Conservation (phyloP, 441 rosid species). For the Euphorbia corollata region DNA sequence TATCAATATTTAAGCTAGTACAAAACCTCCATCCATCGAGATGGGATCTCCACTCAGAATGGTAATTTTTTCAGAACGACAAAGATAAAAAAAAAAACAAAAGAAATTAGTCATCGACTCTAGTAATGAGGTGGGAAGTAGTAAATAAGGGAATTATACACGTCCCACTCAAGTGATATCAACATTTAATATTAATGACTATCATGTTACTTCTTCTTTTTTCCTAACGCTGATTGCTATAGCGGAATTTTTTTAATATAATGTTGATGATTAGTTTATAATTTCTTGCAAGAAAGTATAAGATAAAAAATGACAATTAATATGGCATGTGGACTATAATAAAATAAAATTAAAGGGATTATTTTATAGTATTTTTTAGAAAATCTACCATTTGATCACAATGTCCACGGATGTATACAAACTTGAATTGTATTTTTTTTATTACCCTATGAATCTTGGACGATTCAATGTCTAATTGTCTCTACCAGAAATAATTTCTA, state of each 20-base stretch:
- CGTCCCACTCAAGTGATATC: too few species aligned
- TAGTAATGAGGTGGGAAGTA: too few species aligned
- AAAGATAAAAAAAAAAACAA: too few species aligned
- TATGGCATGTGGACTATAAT: background rate
- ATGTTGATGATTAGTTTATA: background rate
- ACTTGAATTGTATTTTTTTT: too few species aligned
- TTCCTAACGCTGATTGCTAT: background rate
- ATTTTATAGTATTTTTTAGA: background rate
- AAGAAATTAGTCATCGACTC: too few species aligned
- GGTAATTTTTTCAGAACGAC: too few species aligned
- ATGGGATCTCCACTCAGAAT: too few species aligned
- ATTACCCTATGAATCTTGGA: background rate
- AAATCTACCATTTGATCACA: conserved; percentile 4
- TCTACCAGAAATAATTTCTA: background rate
- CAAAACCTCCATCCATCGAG: too few species aligned
- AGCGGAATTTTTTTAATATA: background rate
- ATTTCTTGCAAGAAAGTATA: conserved; percentile 7
- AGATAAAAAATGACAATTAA: background rate
- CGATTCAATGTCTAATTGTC: background rate
- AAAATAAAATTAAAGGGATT: background rate
- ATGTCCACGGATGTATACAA: background rate
- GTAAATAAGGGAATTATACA: too few species aligned
- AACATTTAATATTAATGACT: too few species aligned
- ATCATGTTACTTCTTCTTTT: too few species aligned
- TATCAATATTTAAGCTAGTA: too few species aligned